Conservation (phyloP, 345 rosid species). For the Bruguiera parviflora region DNA sequence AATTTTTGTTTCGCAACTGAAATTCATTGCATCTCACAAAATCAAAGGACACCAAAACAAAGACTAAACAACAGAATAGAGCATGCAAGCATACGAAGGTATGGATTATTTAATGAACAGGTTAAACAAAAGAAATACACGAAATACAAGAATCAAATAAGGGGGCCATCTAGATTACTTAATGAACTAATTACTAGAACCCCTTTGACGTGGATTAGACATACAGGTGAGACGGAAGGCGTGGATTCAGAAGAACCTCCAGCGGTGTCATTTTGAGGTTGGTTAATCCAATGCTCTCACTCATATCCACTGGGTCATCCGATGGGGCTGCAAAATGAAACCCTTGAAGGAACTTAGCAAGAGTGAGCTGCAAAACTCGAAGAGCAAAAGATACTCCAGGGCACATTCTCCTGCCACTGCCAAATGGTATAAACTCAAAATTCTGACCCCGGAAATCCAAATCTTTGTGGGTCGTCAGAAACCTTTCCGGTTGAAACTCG, state of each 20-base stretch:
- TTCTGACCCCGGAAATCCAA: not conserved
- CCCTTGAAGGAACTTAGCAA: constrained; percentile 8
- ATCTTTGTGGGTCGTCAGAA: not conserved
- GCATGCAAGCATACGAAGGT: too few relatives aligned
- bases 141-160: too few relatives aligned
- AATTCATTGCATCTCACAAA: too few relatives aligned
- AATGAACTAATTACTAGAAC: too few relatives aligned
- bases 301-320: constrained; percentile 2
- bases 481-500: constrained; percentile 1
- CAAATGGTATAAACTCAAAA: constrained; percentile 2
- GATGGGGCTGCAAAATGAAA: not conserved
- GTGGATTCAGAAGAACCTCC: constrained; percentile 5
- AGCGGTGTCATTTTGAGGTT: not conserved
- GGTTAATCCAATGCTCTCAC: not conserved
- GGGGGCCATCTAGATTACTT: too few relatives aligned
- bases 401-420: constrained; percentile 11
- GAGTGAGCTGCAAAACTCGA: constrained; percentile 7
- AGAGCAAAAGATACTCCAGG: constrained; percentile 6
- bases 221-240: not conserved
- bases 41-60: too few relatives aligned
- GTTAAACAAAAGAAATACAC: too few relatives aligned
- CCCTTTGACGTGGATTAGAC: too few relatives aligned
- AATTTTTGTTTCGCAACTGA: too few relatives aligned
- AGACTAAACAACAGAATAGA: too few relatives aligned
- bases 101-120: too few relatives aligned